phyloP scores from a whole-genome alignment of 2,329 filamentous ascomycete species.

The Stachybotrys chartarum region DNA sequence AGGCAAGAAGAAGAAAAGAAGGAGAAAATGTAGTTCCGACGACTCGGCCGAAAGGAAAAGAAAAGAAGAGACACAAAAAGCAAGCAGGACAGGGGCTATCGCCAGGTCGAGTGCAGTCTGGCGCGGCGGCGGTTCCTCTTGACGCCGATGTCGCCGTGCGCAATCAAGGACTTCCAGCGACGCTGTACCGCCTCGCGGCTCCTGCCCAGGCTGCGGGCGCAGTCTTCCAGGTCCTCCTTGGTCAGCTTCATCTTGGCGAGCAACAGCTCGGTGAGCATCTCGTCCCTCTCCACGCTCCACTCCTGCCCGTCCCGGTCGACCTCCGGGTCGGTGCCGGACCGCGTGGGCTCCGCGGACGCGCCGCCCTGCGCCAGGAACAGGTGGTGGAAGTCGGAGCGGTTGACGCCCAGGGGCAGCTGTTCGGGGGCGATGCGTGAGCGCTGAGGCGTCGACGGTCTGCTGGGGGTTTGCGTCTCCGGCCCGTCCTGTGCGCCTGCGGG shows the following conservation, averaged over 20 bases:
- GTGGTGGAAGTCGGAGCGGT: conserved; percentile 50
- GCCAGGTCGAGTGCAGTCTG: conserved; percentile 49
- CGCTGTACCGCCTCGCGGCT: conserved; percentile 49
- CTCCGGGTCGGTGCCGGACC: conserved; percentile 30
- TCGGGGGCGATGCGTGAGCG: conserved; percentile 54
- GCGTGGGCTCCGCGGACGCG: conserved; percentile 12
- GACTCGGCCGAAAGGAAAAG: neutral
- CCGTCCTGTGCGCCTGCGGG: neutral
- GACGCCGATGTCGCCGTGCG: conserved; percentile 51
- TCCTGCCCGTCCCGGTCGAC: conserved; percentile 36
- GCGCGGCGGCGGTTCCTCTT: conserved; percentile 40
- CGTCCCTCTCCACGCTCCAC: conserved; percentile 59
- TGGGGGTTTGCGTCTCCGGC: conserved; percentile 7
- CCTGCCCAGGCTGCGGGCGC: conserved; percentile 54
- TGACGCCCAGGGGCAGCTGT: conserved; percentile 52
- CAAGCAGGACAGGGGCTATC: conserved; percentile 19
- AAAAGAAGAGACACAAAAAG: neutral
- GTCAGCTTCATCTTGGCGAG: conserved; percentile 59
- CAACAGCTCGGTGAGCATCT: conserved; percentile 59
- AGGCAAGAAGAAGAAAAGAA: neutral
- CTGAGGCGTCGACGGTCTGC: conserved; percentile 48
- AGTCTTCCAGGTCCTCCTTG: conserved; percentile 61
- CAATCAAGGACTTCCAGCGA: conserved; percentile 57
- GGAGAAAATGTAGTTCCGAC: neutral
- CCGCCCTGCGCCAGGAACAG: conserved; percentile 29